These are phyloP conservation scores for Tetragonia tetragonoides DNA, from an alignment of 148 eudicot species.

Conservation along the genomic window DNA sequence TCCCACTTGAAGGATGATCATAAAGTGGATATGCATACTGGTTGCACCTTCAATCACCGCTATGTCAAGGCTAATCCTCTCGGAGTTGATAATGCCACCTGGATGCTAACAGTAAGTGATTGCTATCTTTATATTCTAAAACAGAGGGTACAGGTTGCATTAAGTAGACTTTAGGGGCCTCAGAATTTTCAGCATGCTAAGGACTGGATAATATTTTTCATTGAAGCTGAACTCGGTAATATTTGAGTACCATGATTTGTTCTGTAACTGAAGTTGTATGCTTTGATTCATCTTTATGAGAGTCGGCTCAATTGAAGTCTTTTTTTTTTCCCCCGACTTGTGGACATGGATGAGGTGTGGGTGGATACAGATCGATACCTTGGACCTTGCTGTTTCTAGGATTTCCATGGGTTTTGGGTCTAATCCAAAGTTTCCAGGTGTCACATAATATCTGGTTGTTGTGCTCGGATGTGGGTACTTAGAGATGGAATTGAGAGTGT, in stretches of 20 bases:
- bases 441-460: too few relatives aligned
- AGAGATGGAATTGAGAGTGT: too few relatives aligned
- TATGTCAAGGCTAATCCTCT: conserved; percentile 40
- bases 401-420: too few relatives aligned
- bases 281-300: not conserved
- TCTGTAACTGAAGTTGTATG: not conserved
- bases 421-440: too few relatives aligned
- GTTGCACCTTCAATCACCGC: conserved; percentile 44
- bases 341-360: not conserved
- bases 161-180: not conserved
- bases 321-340: not conserved
- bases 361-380: not conserved
- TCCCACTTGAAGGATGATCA: conserved; percentile 39
- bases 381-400: not conserved
- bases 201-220: not conserved
- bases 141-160: not conserved
- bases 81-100: conserved; percentile 42
- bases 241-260: not conserved
- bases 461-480: too few relatives aligned
- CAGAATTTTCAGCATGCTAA: not conserved
- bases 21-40: conserved; percentile 43
- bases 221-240: not conserved
- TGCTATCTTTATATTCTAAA: not conserved
- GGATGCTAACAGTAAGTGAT: conserved; percentile 40
- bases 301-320: not conserved